Evolutionary conservation across 768 basidiomycete species (phyloP).

Genomic region (Trametes cubensis): DNA sequence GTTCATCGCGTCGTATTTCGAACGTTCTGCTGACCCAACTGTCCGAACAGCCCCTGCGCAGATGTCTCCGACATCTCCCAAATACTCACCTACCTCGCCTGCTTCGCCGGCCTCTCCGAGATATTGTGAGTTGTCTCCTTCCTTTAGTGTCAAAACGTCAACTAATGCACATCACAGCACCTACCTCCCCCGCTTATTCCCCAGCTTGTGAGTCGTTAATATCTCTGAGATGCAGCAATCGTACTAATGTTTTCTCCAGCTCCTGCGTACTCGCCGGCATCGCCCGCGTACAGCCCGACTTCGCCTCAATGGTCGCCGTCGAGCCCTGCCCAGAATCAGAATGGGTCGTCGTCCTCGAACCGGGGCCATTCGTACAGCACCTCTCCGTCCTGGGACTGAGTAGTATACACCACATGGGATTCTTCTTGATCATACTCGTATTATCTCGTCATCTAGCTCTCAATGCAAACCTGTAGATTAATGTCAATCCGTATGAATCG

Average conservation of each 20-base stretch:
- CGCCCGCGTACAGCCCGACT: constrained; percentile 84
- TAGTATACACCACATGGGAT: constrained; percentile 26
- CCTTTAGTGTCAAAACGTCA: background rate
- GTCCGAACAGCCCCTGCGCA: constrained; percentile 66
- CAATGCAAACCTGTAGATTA: constrained; percentile 26
- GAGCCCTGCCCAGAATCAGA: constrained; percentile 66
- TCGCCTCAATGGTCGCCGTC: constrained; percentile 85
- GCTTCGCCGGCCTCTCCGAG: constrained; percentile 90
- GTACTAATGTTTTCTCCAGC: constrained; percentile 43
- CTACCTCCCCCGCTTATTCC: constrained; percentile 86
- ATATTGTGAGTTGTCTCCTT: constrained; percentile 64
- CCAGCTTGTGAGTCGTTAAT: constrained; percentile 69
- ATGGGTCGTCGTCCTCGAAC: constrained; percentile 34
- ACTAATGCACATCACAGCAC: constrained; percentile 49
- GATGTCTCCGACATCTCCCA: constrained; percentile 88
- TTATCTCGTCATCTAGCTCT: constrained; percentile 24
- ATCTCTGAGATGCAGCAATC: background rate
- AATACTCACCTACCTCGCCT: constrained; percentile 95
- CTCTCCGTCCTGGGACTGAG: constrained; percentile 56
- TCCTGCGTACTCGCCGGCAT: constrained; percentile 83
- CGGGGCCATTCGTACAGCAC: constrained; percentile 49
- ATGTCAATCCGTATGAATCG: constrained; percentile 19
- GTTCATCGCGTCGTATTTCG: constrained; percentile 32
- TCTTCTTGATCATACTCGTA: constrained; percentile 25
- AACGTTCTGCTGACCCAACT: constrained; percentile 22